phyloP scores from a whole-genome alignment of 441 rosid species.

The Pelargonium cotyledonis region DNA sequence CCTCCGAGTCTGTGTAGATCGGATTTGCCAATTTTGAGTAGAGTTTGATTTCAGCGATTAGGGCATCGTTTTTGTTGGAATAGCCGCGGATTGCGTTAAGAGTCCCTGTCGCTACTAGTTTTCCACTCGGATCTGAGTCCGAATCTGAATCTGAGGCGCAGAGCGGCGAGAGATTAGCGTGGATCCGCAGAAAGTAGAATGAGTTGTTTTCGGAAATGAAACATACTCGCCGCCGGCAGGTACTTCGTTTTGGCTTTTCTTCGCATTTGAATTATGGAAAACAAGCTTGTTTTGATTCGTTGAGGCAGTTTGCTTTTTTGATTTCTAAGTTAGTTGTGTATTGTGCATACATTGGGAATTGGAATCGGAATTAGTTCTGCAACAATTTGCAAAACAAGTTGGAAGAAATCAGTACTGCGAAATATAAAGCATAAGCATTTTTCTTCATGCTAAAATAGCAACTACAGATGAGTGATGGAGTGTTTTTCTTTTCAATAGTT shows the following conservation, averaged over 20 bases:
- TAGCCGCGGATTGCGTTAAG: no score
- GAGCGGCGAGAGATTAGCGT: not conserved
- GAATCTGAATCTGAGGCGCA: not conserved
- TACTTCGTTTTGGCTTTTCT: not conserved
- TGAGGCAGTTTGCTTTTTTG: not conserved
- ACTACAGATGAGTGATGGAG: no score
- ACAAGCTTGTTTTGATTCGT: not conserved
- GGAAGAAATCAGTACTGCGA: not conserved
- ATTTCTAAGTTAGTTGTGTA: not conserved
- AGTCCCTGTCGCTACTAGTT: no score
- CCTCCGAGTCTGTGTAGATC: no score
- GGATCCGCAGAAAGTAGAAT: not conserved
- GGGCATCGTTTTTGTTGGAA: no score
- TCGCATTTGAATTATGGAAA: not conserved
- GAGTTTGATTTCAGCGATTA: no score
- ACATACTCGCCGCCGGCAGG: not conserved
- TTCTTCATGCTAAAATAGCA: no score
- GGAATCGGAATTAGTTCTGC: not conserved
- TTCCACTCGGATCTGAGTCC: slow-evolving; percentile 4
- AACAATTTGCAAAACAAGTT: not conserved
- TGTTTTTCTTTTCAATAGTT: not conserved
- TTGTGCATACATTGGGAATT: not conserved
- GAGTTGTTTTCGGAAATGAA: not conserved
- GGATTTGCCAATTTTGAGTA: no score
- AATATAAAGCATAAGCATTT: not conserved